Conservation (phyloP, 495 filamentous ascomycete genomes). For the Aspergillus sclerotiicarbonarius region DNA sequence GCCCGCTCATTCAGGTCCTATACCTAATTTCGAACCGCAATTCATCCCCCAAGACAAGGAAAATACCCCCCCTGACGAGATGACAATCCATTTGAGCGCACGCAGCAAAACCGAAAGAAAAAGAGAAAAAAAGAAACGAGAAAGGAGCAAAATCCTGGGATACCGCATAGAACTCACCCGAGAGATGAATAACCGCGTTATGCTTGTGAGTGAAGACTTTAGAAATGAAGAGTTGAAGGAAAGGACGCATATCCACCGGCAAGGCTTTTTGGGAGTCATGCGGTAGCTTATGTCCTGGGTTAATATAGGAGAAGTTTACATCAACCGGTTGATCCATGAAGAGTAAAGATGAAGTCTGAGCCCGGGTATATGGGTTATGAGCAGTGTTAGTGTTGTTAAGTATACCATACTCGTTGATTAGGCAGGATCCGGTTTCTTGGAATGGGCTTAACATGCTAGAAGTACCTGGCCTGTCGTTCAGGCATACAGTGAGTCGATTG, state of each 20-base stretch:
- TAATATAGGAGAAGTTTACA: slow-evolving; percentile 45
- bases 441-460: slow-evolving; percentile 40
- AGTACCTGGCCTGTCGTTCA: slow-evolving; percentile 50
- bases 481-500: slow-evolving; percentile 57
- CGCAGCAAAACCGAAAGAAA: too few relatives aligned
- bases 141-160: background rate
- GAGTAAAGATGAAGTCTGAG: slow-evolving; percentile 42
- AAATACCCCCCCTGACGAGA: slow-evolving; percentile 35
- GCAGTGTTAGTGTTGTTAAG: too few relatives aligned
- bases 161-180: slow-evolving; percentile 38
- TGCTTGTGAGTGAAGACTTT: slow-evolving; percentile 37
- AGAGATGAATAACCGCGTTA: slow-evolving; percentile 29
- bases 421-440: slow-evolving; percentile 40
- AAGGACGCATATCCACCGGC: slow-evolving; percentile 40
- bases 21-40: slow-evolving; percentile 32
- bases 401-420: slow-evolving; percentile 39
- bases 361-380: slow-evolving; percentile 48
- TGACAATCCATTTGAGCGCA: slow-evolving; percentile 13
- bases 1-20: slow-evolving; percentile 27
- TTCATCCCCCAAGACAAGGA: slow-evolving; percentile 34
- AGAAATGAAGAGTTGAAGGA: slow-evolving; percentile 40
- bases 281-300: slow-evolving; percentile 27
- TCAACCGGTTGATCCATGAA: slow-evolving; percentile 47
- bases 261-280: slow-evolving; percentile 26
- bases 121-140: too few relatives aligned